Conservation (phyloP, 768 basidiomycete genomes). For the Leccinum ochraceum region DNA sequence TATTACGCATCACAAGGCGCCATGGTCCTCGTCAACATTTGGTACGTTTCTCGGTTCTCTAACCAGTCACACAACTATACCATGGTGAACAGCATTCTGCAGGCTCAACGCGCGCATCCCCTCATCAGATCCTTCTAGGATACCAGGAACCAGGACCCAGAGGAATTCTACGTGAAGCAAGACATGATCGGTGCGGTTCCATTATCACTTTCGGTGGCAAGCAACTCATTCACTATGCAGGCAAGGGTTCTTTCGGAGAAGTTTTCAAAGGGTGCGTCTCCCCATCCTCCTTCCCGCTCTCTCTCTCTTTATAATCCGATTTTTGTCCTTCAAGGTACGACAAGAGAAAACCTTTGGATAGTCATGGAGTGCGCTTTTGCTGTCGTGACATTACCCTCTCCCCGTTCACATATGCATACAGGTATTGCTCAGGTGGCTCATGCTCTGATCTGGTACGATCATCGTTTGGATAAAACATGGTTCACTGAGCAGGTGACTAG, state of each 20-base stretch:
- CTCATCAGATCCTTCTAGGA: slow-evolving; percentile 45
- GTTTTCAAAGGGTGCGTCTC: slow-evolving; percentile 91
- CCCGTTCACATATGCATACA: slow-evolving; percentile 31
- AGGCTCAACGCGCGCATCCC: not conserved
- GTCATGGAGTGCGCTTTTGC: slow-evolving; percentile 82
- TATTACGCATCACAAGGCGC: not conserved
- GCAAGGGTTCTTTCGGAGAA: slow-evolving; percentile 98
- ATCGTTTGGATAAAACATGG: slow-evolving; percentile 1
- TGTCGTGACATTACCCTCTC: not conserved
- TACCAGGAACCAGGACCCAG: slow-evolving; percentile 80
- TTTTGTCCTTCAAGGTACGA: slow-evolving; percentile 66
- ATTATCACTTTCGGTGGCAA: slow-evolving; percentile 11
- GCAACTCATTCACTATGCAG: slow-evolving; percentile 42
- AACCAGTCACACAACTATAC: not conserved
- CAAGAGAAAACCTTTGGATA: slow-evolving; percentile 96
- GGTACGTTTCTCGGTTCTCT: not conserved
- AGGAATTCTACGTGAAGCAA: slow-evolving; percentile 96
- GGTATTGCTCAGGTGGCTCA: slow-evolving; percentile 97
- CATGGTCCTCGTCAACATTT: slow-evolving; percentile 1
- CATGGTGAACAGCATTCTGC: slow-evolving; percentile 23
- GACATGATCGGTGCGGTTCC: slow-evolving; percentile 82
- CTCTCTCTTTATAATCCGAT: slow-evolving; percentile 8
- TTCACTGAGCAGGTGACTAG: slow-evolving; percentile 42
- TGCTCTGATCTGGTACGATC: slow-evolving; percentile 89
- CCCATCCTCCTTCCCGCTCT: not conserved